These are phyloP conservation scores for Acanthamoeba lenticulata DNA, from an alignment of 208 protist species.

Conservation along the genomic window DNA sequence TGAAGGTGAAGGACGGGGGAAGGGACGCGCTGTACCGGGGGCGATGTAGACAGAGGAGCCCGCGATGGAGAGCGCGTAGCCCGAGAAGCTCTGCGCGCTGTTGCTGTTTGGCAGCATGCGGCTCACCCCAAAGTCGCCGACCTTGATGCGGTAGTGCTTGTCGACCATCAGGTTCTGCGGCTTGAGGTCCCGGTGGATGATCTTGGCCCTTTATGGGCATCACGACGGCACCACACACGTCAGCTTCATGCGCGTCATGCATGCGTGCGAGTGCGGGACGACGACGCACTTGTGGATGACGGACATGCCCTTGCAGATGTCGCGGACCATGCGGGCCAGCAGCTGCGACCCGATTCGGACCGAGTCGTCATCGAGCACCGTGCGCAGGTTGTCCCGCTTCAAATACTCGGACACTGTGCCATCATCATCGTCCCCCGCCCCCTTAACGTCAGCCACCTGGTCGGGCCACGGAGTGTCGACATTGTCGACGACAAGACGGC, in stretches of 20 bases:
- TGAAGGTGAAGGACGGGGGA: no score
- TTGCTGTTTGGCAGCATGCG: background rate
- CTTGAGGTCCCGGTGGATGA: constrained; percentile 62
- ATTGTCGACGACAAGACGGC: no score
- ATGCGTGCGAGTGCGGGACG: background rate
- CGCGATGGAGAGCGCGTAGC: constrained; percentile 28
- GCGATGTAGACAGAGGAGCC: constrained; percentile 53
- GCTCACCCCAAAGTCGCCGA: constrained; percentile 30
- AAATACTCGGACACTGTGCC: constrained; percentile 55
- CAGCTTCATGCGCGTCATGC: background rate
- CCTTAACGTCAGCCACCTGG: no score
- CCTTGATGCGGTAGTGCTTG: constrained; percentile 47
- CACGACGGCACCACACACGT: background rate
- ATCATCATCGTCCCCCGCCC: background rate
- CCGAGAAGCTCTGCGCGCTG: background rate
- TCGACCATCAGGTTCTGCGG: constrained; percentile 53
- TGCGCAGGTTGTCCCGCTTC: constrained; percentile 61
- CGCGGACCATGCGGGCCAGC: background rate
- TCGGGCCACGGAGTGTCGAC: no score
- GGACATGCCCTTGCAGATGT: constrained; percentile 65
- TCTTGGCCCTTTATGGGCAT: background rate
- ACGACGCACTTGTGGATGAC: constrained; percentile 41
- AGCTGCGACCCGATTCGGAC: background rate
- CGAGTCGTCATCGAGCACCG: constrained; percentile 38
- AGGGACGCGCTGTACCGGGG: background rate